These are phyloP conservation scores for Biscutella laevigata DNA, from an alignment of 441 rosid genomes.

Conservation along the genomic window DNA sequence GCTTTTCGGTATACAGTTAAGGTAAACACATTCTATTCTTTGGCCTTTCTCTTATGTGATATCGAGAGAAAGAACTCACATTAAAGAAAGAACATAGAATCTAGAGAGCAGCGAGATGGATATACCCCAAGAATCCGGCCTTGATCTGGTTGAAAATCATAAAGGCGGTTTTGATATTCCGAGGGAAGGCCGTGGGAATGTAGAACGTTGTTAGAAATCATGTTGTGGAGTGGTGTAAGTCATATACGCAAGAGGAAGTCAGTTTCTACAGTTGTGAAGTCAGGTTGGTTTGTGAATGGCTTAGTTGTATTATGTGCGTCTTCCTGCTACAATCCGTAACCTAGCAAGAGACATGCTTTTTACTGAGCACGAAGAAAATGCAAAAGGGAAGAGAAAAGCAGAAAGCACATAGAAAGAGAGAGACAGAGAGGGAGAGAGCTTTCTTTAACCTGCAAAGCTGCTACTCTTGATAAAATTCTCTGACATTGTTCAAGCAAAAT, in stretches of 20 bases:
- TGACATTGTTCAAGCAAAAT: slow-evolving; percentile 40
- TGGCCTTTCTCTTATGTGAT: slow-evolving; percentile 2
- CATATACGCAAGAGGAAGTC: too few relatives aligned
- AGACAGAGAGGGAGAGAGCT: neutral
- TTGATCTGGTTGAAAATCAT: slow-evolving; percentile 36
- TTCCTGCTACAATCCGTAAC: slow-evolving; percentile 62
- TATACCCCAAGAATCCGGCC: slow-evolving; percentile 31
- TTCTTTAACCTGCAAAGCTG: slow-evolving; percentile 48
- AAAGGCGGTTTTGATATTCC: slow-evolving; percentile 25
- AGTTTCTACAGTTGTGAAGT: slow-evolving; percentile 64
- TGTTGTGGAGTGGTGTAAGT: slow-evolving; percentile 29
- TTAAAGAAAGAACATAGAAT: neutral
- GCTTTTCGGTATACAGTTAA: slow-evolving; percentile 11
- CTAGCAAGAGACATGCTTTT: slow-evolving; percentile 25
- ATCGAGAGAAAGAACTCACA: slow-evolving; percentile 15
- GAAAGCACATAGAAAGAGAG: neutral
- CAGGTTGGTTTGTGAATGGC: slow-evolving; percentile 41
- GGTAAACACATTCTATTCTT: slow-evolving; percentile 10
- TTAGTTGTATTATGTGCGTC: slow-evolving; percentile 54
- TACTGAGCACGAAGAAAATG: slow-evolving; percentile 1
- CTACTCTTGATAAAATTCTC: slow-evolving; percentile 38
- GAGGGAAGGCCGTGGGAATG: slow-evolving; percentile 39
- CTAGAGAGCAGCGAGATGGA: slow-evolving; percentile 12
- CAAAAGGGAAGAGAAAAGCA: too few relatives aligned
- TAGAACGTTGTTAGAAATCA: slow-evolving; percentile 19